A percentile compares a stretch with the other conserved stretches of the same genome.
Conservation (phyloP, 371 early-diverging fungal species). For the Umbelopsis sp. region DNA sequence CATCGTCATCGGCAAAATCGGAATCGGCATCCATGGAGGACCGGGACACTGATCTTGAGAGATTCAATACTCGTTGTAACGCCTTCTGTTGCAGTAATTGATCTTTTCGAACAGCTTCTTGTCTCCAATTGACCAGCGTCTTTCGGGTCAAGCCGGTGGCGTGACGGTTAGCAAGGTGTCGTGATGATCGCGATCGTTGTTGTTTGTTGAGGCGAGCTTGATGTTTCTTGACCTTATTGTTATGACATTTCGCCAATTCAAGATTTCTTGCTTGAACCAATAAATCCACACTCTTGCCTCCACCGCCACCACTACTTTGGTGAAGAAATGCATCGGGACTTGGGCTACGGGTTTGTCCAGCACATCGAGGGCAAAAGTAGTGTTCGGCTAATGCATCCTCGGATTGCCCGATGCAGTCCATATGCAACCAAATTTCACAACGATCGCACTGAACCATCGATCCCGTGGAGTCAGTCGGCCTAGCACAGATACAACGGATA, state of each 20-base stretch:
- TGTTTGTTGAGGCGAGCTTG: background rate
- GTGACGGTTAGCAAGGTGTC: background rate
- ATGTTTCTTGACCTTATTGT: background rate
- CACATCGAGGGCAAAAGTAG: constrained; percentile 38
- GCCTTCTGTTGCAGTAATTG: constrained; percentile 9
- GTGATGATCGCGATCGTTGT: constrained; percentile 1
- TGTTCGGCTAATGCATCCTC: constrained; percentile 38
- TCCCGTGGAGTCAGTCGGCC: constrained; percentile 38
- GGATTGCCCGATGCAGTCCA: constrained; percentile 45
- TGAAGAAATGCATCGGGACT: background rate
- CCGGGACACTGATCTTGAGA: background rate
- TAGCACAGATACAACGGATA: constrained; percentile 48
- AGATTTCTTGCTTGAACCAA: constrained; percentile 14
- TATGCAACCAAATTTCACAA: constrained; percentile 51
- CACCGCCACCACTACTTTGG: background rate
- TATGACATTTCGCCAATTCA: background rate
- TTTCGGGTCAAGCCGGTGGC: background rate
- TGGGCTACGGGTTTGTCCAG: constrained; percentile 12
- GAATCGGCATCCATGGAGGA: constrained; percentile 17
- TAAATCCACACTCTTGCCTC: constrained; percentile 12
- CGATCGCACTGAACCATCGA: constrained; percentile 58
- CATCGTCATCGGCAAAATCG: constrained; percentile 14
- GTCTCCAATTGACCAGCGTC: constrained; percentile 4
- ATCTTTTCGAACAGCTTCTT: constrained; percentile 17
- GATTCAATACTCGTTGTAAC: background rate